A percentile compares a stretch with the other conserved stretches of the same genome.
Conservation (phyloP, 2,329 filamentous ascomycete species). For the Onygenales sp. region DNA sequence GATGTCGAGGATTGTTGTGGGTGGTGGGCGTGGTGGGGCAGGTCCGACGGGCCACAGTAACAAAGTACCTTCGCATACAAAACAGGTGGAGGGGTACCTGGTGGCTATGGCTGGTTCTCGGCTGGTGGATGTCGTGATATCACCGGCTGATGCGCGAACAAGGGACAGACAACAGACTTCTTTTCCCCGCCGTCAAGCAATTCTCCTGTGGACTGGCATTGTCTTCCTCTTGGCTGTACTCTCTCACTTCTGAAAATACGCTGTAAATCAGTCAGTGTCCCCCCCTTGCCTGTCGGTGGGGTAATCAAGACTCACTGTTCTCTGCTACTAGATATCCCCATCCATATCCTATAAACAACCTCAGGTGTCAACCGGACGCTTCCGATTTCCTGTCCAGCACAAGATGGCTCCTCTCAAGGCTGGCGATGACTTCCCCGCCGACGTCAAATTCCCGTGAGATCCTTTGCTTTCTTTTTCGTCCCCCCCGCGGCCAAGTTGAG, state of each 20-base stretch:
- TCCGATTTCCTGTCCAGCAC: constrained; percentile 9
- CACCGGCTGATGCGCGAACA: not conserved
- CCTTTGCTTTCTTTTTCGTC: not conserved
- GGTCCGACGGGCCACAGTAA: not conserved
- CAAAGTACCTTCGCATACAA: not conserved
- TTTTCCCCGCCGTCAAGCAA: not conserved
- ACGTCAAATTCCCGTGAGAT: constrained; percentile 63
- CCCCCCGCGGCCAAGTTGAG: too few relatives aligned
- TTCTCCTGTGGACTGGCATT: too few relatives aligned
- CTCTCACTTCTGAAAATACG: too few relatives aligned
- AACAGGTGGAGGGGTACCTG: not conserved
- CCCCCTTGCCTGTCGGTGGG: too few relatives aligned
- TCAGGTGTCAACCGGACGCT: not conserved
- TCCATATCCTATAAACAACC: not conserved
- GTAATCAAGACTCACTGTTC: too few relatives aligned
- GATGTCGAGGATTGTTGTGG: too few relatives aligned
- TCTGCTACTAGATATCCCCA: not conserved
- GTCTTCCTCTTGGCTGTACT: too few relatives aligned
- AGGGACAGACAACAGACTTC: not conserved
- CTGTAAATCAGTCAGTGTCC: too few relatives aligned
- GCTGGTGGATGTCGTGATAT: not conserved
- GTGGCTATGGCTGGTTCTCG: not conserved
- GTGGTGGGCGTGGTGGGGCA: not conserved
- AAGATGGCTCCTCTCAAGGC: constrained; percentile 60
- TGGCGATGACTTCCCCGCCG: constrained; percentile 75